Percentiles rank a stretch among this genome's conserved stretches.
phyloP scores from a whole-genome alignment of 352 stramenopile genomes.

The Hyaloperonospora arabidopsidis region DNA sequence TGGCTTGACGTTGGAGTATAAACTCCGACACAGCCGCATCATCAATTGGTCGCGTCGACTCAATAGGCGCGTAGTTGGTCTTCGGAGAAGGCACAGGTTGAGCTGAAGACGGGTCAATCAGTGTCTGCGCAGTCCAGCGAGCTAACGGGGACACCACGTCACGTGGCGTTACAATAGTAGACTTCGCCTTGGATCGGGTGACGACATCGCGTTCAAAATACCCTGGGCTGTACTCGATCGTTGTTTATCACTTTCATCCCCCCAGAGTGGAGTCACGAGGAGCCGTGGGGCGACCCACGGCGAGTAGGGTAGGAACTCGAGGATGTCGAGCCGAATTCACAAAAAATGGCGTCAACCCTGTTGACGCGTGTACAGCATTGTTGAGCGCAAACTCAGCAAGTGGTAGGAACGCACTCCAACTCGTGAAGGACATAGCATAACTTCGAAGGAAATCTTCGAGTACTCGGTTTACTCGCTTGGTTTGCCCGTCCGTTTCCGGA shows the following conservation, averaged over 20 bases:
- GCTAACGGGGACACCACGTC: neutral
- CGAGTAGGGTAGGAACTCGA: neutral
- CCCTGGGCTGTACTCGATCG: neutral
- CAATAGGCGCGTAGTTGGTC: neutral
- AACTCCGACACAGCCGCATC: neutral
- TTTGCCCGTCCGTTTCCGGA: conserved; percentile 7
- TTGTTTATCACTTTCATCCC: neutral
- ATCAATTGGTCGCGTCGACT: neutral
- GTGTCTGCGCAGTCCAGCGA: neutral
- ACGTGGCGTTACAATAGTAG: neutral
- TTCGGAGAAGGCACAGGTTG: neutral
- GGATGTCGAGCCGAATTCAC: neutral
- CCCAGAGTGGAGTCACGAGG: neutral
- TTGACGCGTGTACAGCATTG: neutral
- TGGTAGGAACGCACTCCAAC: conserved; percentile 1
- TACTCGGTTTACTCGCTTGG: neutral
- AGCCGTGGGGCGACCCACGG: neutral
- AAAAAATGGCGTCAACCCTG: neutral
- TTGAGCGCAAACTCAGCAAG: neutral
- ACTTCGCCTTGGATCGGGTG: neutral
- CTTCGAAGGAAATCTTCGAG: neutral
- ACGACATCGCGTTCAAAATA: neutral
- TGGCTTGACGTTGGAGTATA: neutral
- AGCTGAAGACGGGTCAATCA: neutral
- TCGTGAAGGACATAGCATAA: neutral